Percentiles rank a stretch among this genome's conserved stretches.
These are phyloP conservation scores for Neurospora discreta DNA, from an alignment of 495 filamentous ascomycete species.

Conservation along the genomic window DNA sequence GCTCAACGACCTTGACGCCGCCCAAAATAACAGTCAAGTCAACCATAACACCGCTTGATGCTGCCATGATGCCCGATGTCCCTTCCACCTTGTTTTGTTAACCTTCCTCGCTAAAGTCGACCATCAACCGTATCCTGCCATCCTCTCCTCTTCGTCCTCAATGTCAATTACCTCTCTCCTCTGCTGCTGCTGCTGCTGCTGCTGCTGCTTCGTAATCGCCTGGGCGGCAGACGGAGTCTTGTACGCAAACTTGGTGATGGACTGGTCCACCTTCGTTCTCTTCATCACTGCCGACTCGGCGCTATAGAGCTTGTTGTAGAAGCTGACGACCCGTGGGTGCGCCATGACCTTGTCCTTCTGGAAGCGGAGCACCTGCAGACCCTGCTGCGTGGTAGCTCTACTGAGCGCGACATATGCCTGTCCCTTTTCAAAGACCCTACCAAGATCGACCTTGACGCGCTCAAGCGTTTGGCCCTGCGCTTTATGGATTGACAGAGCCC, in stretches of 20 bases:
- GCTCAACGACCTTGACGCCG: background rate
- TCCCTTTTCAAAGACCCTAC: conserved; percentile 88
- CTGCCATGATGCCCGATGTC: background rate
- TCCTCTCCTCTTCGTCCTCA: conserved; percentile 29
- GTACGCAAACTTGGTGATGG: conserved; percentile 19
- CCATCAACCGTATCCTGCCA: conserved; percentile 25
- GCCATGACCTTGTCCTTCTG: conserved; percentile 90
- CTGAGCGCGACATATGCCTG: conserved; percentile 77
- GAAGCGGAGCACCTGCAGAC: conserved; percentile 81
- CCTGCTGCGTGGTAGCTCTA: conserved; percentile 76
- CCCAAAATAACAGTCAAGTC: background rate
- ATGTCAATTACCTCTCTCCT: conserved; percentile 1
- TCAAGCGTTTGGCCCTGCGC: conserved; percentile 95
- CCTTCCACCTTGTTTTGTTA: background rate
- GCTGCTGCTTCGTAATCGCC: background rate
- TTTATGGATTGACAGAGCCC: conserved; percentile 97
- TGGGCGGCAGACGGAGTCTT: background rate
- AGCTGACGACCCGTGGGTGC: conserved; percentile 71
- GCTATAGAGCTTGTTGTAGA: conserved; percentile 71
- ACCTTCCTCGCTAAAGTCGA: background rate
- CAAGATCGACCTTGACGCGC: conserved; percentile 87
- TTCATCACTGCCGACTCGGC: conserved; percentile 34
- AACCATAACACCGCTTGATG: background rate
- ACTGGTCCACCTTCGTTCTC: conserved; percentile 7
- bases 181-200: background rate